These are phyloP conservation scores for Schrenkiella parvula DNA, from an alignment of 345 rosid genomes.

Conservation along the genomic window DNA sequence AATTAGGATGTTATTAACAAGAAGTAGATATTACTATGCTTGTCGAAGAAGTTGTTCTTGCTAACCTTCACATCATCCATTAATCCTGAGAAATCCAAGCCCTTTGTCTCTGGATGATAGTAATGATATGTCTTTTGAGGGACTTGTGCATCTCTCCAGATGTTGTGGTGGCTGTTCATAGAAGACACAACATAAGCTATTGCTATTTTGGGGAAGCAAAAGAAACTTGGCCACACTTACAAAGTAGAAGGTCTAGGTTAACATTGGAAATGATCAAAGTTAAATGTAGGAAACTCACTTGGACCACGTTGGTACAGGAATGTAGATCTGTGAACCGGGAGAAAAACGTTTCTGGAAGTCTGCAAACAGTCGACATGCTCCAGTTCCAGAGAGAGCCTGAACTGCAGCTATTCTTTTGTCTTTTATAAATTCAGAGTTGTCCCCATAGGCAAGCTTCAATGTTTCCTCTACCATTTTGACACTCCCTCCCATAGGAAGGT, in stretches of 20 bases:
- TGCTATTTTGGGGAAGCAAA: background rate
- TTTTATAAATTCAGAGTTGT: constrained; percentile 66
- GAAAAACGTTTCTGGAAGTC: constrained; percentile 87
- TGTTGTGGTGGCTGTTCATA: constrained; percentile 86
- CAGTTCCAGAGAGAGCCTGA: constrained; percentile 92
- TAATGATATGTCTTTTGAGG: constrained; percentile 78
- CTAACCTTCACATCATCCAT: constrained; percentile 88
- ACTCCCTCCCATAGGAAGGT: constrained; percentile 99
- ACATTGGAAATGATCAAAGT: background rate
- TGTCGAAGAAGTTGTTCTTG: constrained; percentile 1
- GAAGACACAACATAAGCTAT: constrained; percentile 5
- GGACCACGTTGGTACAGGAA: constrained; percentile 94
- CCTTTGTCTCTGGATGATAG: constrained; percentile 83
- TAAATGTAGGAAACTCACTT: constrained; percentile 52
- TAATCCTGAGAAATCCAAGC: constrained; percentile 75
- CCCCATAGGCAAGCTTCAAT: constrained; percentile 90
- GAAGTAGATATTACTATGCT: background rate
- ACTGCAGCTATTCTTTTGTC: constrained; percentile 90
- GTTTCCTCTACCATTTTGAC: constrained; percentile 84
- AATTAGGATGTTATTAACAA: background rate
- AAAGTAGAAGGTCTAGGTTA: background rate
- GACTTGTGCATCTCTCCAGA: constrained; percentile 95
- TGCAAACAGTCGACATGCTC: constrained; percentile 95
- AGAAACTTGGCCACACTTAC: background rate
- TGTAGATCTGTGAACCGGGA: constrained; percentile 83